Percentiles rank a stretch among this genome's conserved stretches.
phyloP scores from a whole-genome alignment of 1,284 basidiomycete genomes.

The Macrocystidia cucumis region DNA sequence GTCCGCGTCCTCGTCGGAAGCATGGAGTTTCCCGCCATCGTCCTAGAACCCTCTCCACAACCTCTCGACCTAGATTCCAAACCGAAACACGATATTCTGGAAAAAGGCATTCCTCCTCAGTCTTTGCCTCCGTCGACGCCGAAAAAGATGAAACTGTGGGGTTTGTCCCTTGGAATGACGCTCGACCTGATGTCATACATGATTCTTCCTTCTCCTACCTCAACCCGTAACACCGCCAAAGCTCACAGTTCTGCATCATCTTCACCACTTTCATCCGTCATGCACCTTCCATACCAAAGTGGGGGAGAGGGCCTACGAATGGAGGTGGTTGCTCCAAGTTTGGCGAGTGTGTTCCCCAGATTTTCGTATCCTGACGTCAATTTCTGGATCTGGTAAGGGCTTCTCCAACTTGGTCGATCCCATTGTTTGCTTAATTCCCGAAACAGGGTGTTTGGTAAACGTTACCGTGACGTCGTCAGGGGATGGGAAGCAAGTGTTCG shows the following conservation, averaged over 20 bases:
- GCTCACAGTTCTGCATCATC: slow-evolving; percentile 18
- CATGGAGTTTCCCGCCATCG: slow-evolving; percentile 92
- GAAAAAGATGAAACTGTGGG: slow-evolving; percentile 83
- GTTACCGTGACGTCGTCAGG: slow-evolving; percentile 88
- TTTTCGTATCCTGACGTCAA: slow-evolving; percentile 97
- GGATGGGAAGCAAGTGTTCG: slow-evolving; percentile 86
- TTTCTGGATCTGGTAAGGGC: slow-evolving; percentile 96
- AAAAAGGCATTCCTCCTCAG: slow-evolving; percentile 25
- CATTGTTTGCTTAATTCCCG: slow-evolving; percentile 3
- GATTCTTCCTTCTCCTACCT: slow-evolving; percentile 37
- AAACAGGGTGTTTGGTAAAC: slow-evolving; percentile 88
- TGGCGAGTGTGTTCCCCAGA: slow-evolving; percentile 85
- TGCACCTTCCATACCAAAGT: slow-evolving; percentile 43
- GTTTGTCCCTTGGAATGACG: slow-evolving; percentile 93
- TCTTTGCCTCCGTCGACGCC: slow-evolving; percentile 13
- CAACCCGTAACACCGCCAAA: slow-evolving; percentile 12
- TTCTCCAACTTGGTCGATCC: slow-evolving; percentile 1
- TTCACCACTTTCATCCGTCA: slow-evolving; percentile 32
- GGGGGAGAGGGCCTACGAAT: slow-evolving; percentile 42
- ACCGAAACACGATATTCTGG: slow-evolving; percentile 27
- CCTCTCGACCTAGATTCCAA: slow-evolving; percentile 15
- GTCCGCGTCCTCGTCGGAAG: slow-evolving; percentile 84
- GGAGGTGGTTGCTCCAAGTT: slow-evolving; percentile 57
- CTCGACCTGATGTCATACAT: slow-evolving; percentile 78
- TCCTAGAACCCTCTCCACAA: slow-evolving; percentile 40